Evolutionary conservation across 352 stramenopile species (phyloP).

Genomic region (Nothophytophthora sp.): DNA sequence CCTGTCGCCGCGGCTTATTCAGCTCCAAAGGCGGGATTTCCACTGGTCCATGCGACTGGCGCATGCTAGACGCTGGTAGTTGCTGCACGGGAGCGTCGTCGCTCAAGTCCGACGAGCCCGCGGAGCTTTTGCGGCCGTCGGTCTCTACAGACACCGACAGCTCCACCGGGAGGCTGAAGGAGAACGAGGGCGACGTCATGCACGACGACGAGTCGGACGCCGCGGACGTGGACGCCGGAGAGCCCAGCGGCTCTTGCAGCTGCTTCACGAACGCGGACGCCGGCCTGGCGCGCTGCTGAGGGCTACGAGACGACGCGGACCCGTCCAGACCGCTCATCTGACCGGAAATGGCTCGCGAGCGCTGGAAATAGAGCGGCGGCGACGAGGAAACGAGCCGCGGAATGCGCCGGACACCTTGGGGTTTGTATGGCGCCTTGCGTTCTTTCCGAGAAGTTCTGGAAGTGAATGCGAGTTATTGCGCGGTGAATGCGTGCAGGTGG

Average conservation of each 20-base stretch:
- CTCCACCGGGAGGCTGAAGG: slow-evolving; percentile 5
- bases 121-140: slow-evolving; percentile 21
- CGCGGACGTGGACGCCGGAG: slow-evolving; percentile 9
- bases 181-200: slow-evolving; percentile 12
- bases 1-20: slow-evolving; percentile 2
- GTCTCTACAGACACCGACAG: neutral
- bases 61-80: slow-evolving; percentile 5
- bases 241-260: slow-evolving; percentile 1
- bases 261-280: neutral
- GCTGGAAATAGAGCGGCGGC: slow-evolving; percentile 12
- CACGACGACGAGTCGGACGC: slow-evolving; percentile 10
- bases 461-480: slow-evolving; percentile 5
- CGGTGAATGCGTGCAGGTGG: slow-evolving; percentile 18
- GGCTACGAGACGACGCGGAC: neutral
- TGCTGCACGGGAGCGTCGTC: slow-evolving; percentile 31
- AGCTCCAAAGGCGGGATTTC: slow-evolving; percentile 12
- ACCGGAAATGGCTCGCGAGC: neutral
- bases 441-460: slow-evolving; percentile 13
- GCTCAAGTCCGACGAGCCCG: slow-evolving; percentile 29
- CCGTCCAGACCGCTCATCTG: neutral
- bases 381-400: neutral
- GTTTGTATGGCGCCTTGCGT: slow-evolving; percentile 3
- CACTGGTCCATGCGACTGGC: neutral
- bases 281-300: neutral
- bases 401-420: neutral